Conservation (phyloP, 768 basidiomycete genomes). For the Kwoniella botswanensis region DNA sequence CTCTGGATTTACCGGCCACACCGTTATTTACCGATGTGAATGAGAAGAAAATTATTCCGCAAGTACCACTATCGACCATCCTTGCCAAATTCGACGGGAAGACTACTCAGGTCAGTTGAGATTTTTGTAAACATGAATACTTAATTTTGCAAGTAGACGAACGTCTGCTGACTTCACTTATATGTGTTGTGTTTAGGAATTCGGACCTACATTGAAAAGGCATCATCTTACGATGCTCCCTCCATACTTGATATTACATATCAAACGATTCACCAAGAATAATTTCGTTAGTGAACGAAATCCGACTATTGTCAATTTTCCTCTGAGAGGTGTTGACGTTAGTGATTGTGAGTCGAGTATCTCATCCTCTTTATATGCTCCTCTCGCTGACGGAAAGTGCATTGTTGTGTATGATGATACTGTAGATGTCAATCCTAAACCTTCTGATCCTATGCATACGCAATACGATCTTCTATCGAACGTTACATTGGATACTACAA, state of each 20-base stretch:
- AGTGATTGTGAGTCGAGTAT: constrained; percentile 72
- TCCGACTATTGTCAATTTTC: constrained; percentile 97
- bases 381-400: too few species aligned
- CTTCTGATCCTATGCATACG: constrained; percentile 66
- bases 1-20: constrained; percentile 95
- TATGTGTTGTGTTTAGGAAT: constrained; percentile 66
- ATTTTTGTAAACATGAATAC: too few species aligned
- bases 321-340: constrained; percentile 89
- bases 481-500: constrained; percentile 90
- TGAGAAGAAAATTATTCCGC: constrained; percentile 98
- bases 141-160: too few species aligned
- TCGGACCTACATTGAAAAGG: constrained; percentile 75
- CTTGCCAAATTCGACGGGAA: constrained; percentile 92
- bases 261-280: constrained; percentile 96
- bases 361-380: not conserved
- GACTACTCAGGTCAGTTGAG: constrained; percentile 73
- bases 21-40: constrained; percentile 94
- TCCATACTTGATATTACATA: constrained; percentile 89
- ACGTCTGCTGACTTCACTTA: not conserved
- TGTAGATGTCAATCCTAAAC: constrained; percentile 75
- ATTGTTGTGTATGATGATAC: not conserved
- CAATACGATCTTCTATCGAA: constrained; percentile 95
- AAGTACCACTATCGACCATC: constrained; percentile 87
- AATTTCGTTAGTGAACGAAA: constrained; percentile 98
- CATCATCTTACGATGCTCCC: constrained; percentile 90